Conservation (phyloP, 768 basidiomycete species). For the Amanita brunnescens region DNA sequence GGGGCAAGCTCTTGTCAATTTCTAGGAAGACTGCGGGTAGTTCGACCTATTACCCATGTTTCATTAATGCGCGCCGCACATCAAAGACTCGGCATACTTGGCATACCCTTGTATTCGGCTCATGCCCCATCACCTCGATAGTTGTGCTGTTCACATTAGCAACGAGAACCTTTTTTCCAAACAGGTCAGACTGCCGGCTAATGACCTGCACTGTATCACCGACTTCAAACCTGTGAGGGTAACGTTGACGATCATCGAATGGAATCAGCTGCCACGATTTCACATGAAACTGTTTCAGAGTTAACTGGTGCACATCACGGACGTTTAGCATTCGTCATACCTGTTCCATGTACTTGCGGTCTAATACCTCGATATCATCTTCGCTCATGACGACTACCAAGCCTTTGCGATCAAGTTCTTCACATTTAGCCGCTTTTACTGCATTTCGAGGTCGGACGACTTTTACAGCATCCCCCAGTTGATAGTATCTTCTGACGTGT, state of each 20-base stretch:
- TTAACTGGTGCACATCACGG: not conserved
- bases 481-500: not conserved
- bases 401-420: not conserved
- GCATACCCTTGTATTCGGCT: no score
- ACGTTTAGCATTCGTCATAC: not conserved
- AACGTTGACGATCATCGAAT: not conserved
- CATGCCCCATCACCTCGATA: not conserved
- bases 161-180: no score
- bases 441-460: not conserved
- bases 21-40: not conserved
- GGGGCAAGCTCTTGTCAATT: not conserved
- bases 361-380: not conserved
- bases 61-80: no score
- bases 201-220: not conserved
- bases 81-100: no score
- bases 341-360: not conserved
- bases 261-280: not conserved
- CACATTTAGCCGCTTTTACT: no score
- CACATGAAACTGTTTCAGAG: not conserved
- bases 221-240: not conserved
- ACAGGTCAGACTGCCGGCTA: not conserved
- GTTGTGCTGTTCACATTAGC: not conserved
- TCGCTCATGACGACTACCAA: not conserved
- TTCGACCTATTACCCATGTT: no score
- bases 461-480: not conserved